Conservation (phyloP, 371 early-diverging fungal species). For the Lichtheimia ramosa region DNA sequence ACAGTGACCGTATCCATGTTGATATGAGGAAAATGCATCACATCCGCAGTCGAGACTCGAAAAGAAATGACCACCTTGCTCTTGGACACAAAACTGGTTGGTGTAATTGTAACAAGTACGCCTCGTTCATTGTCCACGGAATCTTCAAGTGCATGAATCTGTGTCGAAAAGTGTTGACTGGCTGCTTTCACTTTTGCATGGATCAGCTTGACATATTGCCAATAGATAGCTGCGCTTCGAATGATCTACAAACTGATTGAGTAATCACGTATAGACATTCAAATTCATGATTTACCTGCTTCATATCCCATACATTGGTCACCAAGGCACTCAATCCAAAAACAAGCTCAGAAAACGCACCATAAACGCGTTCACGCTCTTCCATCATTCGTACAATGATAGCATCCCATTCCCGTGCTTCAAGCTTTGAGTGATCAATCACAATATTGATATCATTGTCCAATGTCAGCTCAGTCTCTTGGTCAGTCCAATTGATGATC, state of each 20-base stretch:
- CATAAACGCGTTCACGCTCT: neutral
- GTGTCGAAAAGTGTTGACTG: neutral
- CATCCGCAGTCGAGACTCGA: neutral
- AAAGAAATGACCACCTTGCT: neutral
- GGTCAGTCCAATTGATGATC: neutral
- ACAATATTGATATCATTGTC: constrained; percentile 4
- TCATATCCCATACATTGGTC: neutral
- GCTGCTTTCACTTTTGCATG: neutral
- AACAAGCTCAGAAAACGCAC: neutral
- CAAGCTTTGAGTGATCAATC: neutral
- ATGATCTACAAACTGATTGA: neutral
- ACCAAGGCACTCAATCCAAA: neutral
- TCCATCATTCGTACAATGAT: neutral
- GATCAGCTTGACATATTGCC: neutral
- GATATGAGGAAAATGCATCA: neutral
- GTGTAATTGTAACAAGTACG: neutral
- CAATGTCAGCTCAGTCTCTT: neutral
- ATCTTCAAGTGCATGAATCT: neutral
- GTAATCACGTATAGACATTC: neutral
- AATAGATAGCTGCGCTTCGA: neutral
- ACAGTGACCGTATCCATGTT: neutral
- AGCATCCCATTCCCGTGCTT: neutral
- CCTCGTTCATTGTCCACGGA: neutral
- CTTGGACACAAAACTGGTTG: neutral
- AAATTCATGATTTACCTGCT: neutral